Conservation (phyloP, 228 moss, liverwort and hornwort species). For the Sphagnum fallax region DNA sequence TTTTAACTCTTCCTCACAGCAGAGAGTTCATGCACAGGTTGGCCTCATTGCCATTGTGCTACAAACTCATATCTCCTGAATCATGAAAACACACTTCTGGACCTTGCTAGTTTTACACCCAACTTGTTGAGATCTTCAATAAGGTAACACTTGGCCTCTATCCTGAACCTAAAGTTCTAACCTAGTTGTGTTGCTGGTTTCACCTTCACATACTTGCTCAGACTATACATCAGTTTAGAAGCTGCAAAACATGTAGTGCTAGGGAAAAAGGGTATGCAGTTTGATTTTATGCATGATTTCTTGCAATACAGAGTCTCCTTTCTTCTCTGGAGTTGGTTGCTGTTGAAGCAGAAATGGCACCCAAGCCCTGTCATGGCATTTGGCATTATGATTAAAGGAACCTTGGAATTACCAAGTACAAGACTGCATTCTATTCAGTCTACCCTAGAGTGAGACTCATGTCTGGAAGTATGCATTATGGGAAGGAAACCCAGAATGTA, state of each 20-base stretch:
- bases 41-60: constrained; percentile 73
- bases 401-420: constrained; percentile 80
- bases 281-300: too few relatives aligned
- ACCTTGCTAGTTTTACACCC: constrained; percentile 56
- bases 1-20: neutral
- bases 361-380: too few relatives aligned
- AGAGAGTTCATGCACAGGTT: constrained; percentile 34
- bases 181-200: too few relatives aligned
- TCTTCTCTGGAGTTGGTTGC: too few relatives aligned
- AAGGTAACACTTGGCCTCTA: constrained; percentile 27
- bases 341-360: too few relatives aligned
- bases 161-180: too few relatives aligned
- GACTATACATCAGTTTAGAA: too few relatives aligned
- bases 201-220: too few relatives aligned
- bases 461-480: neutral
- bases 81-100: constrained; percentile 81
- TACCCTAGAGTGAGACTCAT: constrained; percentile 75
- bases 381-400: constrained; percentile 31
- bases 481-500: too few relatives aligned
- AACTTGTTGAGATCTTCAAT: constrained; percentile 81
- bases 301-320: too few relatives aligned
- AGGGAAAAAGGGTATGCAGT: too few relatives aligned
- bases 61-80: constrained; percentile 74
- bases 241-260: too few relatives aligned
- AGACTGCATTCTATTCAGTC: constrained; percentile 94